Conservation (phyloP, 1,284 basidiomycete genomes). For the Coniferiporia weirii region DNA sequence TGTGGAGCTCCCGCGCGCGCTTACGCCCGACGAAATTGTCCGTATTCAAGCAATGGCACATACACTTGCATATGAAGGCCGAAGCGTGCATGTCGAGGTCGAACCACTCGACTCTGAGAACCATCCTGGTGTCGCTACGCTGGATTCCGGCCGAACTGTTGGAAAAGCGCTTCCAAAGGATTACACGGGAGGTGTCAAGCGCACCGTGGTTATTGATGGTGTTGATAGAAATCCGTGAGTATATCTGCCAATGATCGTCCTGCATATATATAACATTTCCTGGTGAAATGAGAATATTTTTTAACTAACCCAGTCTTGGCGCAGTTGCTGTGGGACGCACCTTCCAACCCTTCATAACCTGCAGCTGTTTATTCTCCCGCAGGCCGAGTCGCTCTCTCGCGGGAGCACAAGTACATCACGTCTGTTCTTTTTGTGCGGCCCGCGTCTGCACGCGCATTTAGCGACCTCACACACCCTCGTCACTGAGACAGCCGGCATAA, state of each 20-base stretch:
- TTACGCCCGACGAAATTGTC: slow-evolving; percentile 35
- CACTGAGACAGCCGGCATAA: slow-evolving; percentile 47
- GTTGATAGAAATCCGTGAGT: slow-evolving; percentile 75
- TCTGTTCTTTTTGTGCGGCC: slow-evolving; percentile 78
- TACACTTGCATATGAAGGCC: slow-evolving; percentile 19
- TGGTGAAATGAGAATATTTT: not conserved
- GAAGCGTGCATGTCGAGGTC: slow-evolving; percentile 38
- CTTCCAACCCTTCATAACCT: slow-evolving; percentile 66
- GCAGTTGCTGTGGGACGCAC: slow-evolving; percentile 85
- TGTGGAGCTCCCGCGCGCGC: slow-evolving; percentile 38
- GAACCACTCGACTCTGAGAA: slow-evolving; percentile 51
- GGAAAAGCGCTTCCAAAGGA: slow-evolving; percentile 61
- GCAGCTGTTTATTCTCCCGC: slow-evolving; percentile 65
- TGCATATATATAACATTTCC: not conserved
- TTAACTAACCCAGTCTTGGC: slow-evolving; percentile 4
- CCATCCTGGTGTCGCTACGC: slow-evolving; percentile 31
- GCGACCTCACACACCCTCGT: slow-evolving; percentile 51
- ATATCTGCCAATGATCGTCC: not conserved
- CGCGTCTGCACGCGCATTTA: slow-evolving; percentile 63
- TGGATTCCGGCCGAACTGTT: slow-evolving; percentile 41
- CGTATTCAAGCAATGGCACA: slow-evolving; percentile 36
- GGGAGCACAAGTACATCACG: slow-evolving; percentile 59
- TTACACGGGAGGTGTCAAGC: slow-evolving; percentile 74
- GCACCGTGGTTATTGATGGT: slow-evolving; percentile 76
- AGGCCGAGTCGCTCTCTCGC: slow-evolving; percentile 56